Conservation (phyloP, 495 filamentous ascomycete species). For the Penicillium robsamsonii region DNA sequence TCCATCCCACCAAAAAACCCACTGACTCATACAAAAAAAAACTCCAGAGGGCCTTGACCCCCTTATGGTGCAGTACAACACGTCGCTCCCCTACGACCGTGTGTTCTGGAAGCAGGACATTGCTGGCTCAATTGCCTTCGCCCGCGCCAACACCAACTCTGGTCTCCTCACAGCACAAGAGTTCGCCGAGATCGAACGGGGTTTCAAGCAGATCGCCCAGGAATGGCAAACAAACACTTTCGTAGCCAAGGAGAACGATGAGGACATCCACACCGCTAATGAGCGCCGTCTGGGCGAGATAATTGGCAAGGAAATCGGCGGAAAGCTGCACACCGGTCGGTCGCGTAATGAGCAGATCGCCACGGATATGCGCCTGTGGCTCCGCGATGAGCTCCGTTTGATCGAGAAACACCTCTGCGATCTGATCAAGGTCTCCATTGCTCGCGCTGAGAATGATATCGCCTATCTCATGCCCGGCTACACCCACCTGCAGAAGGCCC, state of each 20-base stretch:
- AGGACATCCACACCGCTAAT: conserved; percentile 89
- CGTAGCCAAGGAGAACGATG: conserved; percentile 46
- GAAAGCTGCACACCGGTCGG: conserved; percentile 91
- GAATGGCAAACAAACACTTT: conserved; percentile 66
- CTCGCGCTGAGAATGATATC: conserved; percentile 76
- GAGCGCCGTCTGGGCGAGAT: conserved; percentile 88
- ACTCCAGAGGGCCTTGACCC: conserved; percentile 72
- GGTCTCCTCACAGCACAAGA: conserved; percentile 74
- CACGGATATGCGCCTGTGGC: conserved; percentile 91
- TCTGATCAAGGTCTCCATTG: conserved; percentile 68
- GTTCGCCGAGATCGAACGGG: conserved; percentile 72
- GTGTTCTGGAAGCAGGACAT: conserved; percentile 80
- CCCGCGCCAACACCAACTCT: conserved; percentile 74
- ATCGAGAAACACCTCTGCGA: conserved; percentile 68
- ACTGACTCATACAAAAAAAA: conserved; percentile 29
- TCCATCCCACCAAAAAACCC: conserved; percentile 11
- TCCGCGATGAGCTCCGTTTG: conserved; percentile 70
- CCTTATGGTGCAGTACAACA: conserved; percentile 87
- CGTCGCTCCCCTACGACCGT: conserved; percentile 80
- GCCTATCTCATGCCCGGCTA: conserved; percentile 65
- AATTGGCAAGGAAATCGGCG: conserved; percentile 80
- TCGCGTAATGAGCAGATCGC: conserved; percentile 93
- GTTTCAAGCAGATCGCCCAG: conserved; percentile 65
- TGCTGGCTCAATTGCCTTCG: conserved; percentile 78
- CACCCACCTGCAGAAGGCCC: conserved; percentile 89